Percentiles rank a stretch among this genome's conserved stretches.
phyloP scores from a whole-genome alignment of 164 flowering plant species.

The Tinospora cordifolia region DNA sequence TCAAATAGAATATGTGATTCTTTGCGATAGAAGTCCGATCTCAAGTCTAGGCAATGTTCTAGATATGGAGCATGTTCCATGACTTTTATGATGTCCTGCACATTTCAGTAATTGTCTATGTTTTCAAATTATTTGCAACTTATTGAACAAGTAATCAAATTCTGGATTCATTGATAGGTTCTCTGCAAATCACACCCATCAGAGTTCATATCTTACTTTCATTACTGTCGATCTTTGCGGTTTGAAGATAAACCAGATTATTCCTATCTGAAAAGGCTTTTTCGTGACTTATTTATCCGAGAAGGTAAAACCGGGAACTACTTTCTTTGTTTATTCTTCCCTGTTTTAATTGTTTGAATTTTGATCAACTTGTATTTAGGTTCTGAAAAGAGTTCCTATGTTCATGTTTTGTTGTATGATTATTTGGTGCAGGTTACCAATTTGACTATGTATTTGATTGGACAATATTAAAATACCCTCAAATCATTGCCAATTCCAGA shows the following conservation, averaged over 20 bases:
- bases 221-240: constrained; percentile 47
- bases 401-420: neutral
- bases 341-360: too few relatives aligned
- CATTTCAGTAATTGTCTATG: too few relatives aligned
- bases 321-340: too few relatives aligned
- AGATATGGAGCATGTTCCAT: too few relatives aligned
- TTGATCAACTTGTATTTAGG: too few relatives aligned
- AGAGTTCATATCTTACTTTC: constrained; percentile 46
- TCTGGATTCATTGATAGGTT: constrained; percentile 20
- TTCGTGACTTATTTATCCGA: constrained; percentile 42
- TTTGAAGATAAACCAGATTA: constrained; percentile 57
- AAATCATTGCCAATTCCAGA: constrained; percentile 36
- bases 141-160: neutral
- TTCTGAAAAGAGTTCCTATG: neutral
- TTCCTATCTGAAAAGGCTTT: constrained; percentile 48
- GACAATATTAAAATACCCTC: constrained; percentile 49
- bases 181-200: constrained; percentile 43
- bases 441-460: constrained; percentile 42
- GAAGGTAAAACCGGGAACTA: constrained; percentile 27
- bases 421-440: constrained; percentile 32
- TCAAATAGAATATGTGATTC: too few relatives aligned
- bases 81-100: too few relatives aligned
- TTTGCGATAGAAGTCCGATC: too few relatives aligned
- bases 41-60: too few relatives aligned
- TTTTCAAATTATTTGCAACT: too few relatives aligned